A percentile compares a stretch with the other conserved stretches of the same genome.
Evolutionary conservation across 768 basidiomycete genomes (phyloP).

Genomic region (Auricularia heimuer): DNA sequence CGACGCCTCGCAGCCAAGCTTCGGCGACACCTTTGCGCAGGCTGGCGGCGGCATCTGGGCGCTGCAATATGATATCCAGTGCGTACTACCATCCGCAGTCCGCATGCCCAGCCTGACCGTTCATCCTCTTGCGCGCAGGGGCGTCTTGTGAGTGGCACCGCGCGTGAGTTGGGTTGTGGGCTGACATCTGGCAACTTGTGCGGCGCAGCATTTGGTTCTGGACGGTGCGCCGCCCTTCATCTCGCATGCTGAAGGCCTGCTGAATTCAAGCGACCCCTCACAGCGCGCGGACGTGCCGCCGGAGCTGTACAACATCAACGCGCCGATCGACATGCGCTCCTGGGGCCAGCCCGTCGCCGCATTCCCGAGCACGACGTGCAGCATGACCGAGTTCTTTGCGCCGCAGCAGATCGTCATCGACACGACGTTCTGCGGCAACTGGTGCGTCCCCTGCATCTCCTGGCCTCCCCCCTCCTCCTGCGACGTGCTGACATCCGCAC

Average conservation of each 20-base stretch:
- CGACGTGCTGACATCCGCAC: no score
- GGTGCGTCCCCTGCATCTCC: constrained; percentile 21
- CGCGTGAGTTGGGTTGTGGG: neutral
- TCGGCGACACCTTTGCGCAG: constrained; percentile 36
- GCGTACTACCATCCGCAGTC: neutral
- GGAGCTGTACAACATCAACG: neutral
- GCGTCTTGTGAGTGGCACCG: constrained; percentile 32
- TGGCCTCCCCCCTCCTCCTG: neutral
- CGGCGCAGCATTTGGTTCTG: constrained; percentile 27
- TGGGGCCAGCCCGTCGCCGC: constrained; percentile 40
- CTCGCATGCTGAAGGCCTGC: no score
- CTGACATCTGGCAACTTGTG: neutral
- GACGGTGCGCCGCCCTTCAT: constrained; percentile 12
- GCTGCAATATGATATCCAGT: constrained; percentile 48
- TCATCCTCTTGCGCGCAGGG: constrained; percentile 17
- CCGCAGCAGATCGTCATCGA: constrained; percentile 44
- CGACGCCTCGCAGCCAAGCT: constrained; percentile 31
- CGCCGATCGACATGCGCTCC: constrained; percentile 24
- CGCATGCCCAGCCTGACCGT: no score
- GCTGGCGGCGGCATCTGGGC: constrained; percentile 62
- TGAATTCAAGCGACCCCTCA: neutral
- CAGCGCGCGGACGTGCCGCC: neutral
- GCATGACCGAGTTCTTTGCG: constrained; percentile 36
- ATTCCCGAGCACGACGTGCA: constrained; percentile 32
- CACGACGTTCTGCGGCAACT: constrained; percentile 44